A percentile compares a stretch with the other conserved stretches of the same genome.
phyloP scores from a whole-genome alignment of 768 basidiomycete genomes.

The Suillus decipiens region DNA sequence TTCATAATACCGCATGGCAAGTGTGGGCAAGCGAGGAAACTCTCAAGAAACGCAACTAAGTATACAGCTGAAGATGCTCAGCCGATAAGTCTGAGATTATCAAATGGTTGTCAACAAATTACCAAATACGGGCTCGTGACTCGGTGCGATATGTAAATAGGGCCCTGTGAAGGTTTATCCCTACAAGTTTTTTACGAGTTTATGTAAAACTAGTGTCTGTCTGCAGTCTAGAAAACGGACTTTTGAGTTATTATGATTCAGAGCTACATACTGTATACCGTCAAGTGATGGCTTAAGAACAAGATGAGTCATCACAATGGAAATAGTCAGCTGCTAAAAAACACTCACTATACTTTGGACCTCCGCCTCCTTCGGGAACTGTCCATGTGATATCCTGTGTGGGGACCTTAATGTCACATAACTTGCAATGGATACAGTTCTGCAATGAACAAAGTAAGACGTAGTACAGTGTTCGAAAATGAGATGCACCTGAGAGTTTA shows the following conservation, averaged over 20 bases:
- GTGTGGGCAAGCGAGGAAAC: neutral
- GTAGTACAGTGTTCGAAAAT: neutral
- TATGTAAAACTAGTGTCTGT: too few relatives aligned
- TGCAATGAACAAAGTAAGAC: constrained; percentile 33
- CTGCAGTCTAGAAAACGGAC: too few relatives aligned
- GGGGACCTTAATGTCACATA: constrained; percentile 95
- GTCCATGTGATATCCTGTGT: constrained; percentile 98
- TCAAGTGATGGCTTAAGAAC: constrained; percentile 4
- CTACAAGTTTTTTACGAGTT: too few relatives aligned
- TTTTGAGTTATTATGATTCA: too few relatives aligned
- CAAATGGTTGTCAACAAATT: neutral
- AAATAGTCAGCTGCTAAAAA: neutral
- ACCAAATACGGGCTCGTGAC: neutral
- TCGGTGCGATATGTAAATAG: neutral
- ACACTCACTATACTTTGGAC: constrained; percentile 89
- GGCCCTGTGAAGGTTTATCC: too few relatives aligned
- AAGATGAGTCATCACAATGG: neutral
- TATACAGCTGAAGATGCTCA: neutral
- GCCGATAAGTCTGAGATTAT: constrained; percentile 2
- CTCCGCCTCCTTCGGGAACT: constrained; percentile 95
- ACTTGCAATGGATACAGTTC: constrained; percentile 93
- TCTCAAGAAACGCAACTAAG: neutral
- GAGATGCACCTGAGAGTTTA: constrained; percentile 86
- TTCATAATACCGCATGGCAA: constrained; percentile 86
- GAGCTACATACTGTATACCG: neutral